phyloP scores from a whole-genome alignment of 2,329 filamentous ascomycete species.

The Cladophialophora bantiana region DNA sequence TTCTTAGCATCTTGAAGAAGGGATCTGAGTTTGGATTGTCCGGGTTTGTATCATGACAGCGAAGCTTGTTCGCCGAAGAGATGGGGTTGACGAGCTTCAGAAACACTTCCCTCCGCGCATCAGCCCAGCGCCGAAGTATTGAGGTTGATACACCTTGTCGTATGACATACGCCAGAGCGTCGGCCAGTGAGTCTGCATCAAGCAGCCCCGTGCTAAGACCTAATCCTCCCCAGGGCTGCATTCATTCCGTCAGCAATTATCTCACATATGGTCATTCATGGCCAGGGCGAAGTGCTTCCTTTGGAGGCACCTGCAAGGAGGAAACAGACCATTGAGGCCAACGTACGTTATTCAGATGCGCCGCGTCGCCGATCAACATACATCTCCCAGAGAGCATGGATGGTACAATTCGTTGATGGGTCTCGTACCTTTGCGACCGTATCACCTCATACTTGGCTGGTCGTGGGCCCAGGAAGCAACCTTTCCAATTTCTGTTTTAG shows the following conservation, averaged over 20 bases:
- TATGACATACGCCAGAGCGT: background rate
- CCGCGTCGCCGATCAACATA: conserved; percentile 9
- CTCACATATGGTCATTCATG: background rate
- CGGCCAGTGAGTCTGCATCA: conserved; percentile 7
- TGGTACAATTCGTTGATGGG: conserved; percentile 2
- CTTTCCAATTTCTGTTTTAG: conserved; percentile 5
- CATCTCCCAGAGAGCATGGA: background rate
- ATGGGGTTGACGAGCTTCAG: background rate
- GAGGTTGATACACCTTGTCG: background rate
- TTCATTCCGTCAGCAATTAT: background rate
- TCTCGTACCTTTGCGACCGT: background rate
- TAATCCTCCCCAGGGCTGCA: conserved; percentile 1
- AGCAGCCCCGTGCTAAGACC: conserved; percentile 9
- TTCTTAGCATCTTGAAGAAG: conserved; percentile 6
- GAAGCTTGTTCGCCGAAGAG: conserved; percentile 6
- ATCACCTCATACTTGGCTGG: background rate
- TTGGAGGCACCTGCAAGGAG: background rate
- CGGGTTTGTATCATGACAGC: background rate
- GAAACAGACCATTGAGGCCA: background rate
- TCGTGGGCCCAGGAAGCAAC: conserved; percentile 7
- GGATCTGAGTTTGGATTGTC: background rate
- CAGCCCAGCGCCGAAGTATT: background rate
- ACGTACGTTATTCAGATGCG: conserved; percentile 13
- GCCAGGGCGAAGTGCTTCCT: background rate
- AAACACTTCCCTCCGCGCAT: background rate